Percentiles rank a stretch among this genome's conserved stretches.
phyloP scores from a whole-genome alignment of 345 rosid genomes.

The Microcos paniculata region DNA sequence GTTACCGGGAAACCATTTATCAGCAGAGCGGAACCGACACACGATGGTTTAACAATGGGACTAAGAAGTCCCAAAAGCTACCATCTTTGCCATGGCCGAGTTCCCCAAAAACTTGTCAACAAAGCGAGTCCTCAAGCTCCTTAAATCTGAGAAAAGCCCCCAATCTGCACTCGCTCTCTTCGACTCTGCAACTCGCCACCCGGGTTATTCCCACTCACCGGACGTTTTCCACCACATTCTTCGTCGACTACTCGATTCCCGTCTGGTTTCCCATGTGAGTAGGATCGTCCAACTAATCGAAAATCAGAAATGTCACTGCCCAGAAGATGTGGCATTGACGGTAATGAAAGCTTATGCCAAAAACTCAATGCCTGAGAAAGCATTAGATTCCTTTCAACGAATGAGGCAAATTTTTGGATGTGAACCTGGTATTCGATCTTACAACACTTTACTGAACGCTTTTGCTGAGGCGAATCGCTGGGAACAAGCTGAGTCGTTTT shows the following conservation, averaged over 20 bases:
- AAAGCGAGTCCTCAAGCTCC: constrained; percentile 54
- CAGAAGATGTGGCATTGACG: constrained; percentile 72
- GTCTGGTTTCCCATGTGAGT: constrained; percentile 43
- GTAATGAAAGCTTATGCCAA: constrained; percentile 65
- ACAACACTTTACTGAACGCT: constrained; percentile 59
- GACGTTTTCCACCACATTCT: constrained; percentile 74
- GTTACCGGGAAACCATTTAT: not conserved
- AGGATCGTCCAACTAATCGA: constrained; percentile 59
- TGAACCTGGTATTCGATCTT: constrained; percentile 70
- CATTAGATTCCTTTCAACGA: constrained; percentile 56
- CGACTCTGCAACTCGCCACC: constrained; percentile 61
- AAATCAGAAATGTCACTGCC: constrained; percentile 57
- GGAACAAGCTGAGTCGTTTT: constrained; percentile 55
- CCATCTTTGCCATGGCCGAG: constrained; percentile 43
- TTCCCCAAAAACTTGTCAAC: constrained; percentile 60
- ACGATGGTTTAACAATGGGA: constrained; percentile 16
- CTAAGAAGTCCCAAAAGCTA: constrained; percentile 1
- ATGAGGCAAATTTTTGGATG: constrained; percentile 73
- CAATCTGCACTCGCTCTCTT: constrained; percentile 55
- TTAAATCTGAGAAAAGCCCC: constrained; percentile 57
- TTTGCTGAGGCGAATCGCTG: constrained; percentile 56
- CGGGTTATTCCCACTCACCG: constrained; percentile 54
- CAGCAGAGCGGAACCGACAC: not conserved
- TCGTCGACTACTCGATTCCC: constrained; percentile 58
- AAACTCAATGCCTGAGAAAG: constrained; percentile 58